Percentiles rank a stretch among this genome's conserved stretches.
Evolutionary conservation across 345 rosid species (phyloP).

Genomic region (Cardamine occulta): DNA sequence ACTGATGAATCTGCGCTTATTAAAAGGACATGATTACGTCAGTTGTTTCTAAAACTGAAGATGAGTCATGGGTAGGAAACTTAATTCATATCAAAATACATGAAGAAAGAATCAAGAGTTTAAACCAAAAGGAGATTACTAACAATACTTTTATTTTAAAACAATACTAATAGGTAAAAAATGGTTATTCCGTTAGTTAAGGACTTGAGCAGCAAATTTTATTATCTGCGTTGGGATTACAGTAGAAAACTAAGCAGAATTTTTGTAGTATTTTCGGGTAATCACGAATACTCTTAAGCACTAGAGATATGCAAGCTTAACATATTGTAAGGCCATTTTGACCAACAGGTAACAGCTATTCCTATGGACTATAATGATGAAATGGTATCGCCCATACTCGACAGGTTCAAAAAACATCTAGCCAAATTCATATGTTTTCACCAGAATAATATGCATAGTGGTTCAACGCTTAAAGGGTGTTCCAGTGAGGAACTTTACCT

Average conservation of each 20-base stretch:
- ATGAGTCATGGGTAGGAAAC: neutral
- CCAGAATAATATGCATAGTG: neutral
- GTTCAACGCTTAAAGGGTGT: neutral
- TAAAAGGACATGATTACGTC: neutral
- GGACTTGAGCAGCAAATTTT: neutral
- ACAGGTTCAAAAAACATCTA: neutral
- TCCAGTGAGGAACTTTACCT: conserved; percentile 50
- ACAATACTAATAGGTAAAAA: neutral
- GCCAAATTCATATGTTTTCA: neutral
- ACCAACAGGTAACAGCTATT: neutral
- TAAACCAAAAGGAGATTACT: neutral
- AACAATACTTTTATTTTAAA: neutral
- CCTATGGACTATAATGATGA: neutral
- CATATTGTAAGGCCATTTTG: neutral
- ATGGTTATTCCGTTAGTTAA: neutral
- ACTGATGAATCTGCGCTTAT: conserved; percentile 73
- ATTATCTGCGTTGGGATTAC: neutral
- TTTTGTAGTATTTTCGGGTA: neutral
- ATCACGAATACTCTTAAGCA: neutral
- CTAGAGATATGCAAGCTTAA: neutral
- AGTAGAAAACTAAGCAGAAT: neutral
- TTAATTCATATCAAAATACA: neutral
- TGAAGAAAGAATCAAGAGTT: neutral
- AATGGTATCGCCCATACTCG: neutral
- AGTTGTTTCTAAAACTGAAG: conserved; percentile 15